Percentiles rank a stretch among this genome's conserved stretches.
Conservation (phyloP, 192 early-diverging fungal species). For the Glomus cerebriforme region DNA sequence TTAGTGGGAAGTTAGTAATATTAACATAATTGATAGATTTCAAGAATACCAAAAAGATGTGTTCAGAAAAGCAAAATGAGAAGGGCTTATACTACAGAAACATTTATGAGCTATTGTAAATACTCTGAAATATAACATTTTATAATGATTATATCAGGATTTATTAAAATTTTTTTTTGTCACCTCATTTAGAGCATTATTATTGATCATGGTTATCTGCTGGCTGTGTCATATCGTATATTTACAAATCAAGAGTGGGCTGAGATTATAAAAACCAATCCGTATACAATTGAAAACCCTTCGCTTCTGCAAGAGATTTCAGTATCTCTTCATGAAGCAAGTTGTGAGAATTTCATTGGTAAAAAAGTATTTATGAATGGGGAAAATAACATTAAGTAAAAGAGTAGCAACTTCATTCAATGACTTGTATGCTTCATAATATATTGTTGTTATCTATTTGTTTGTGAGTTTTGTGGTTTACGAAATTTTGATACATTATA, state of each 20-base stretch:
- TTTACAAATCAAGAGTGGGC: constrained; percentile 35
- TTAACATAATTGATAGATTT: constrained; percentile 18
- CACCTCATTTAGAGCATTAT: constrained; percentile 34
- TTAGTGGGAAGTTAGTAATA: constrained; percentile 20
- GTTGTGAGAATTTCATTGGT: constrained; percentile 22
- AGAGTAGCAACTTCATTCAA: constrained; percentile 30
- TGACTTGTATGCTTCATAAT: constrained; percentile 31
- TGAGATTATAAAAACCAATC: constrained; percentile 31
- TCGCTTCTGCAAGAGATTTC: constrained; percentile 34
- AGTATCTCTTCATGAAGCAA: constrained; percentile 26
- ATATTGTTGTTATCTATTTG: neutral
- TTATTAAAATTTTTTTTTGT: constrained; percentile 28
- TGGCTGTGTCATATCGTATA: constrained; percentile 30
- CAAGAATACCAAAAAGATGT: constrained; percentile 17
- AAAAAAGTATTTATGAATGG: constrained; percentile 30
- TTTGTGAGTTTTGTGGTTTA: constrained; percentile 17
- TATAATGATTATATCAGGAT: constrained; percentile 13
- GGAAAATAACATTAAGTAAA: constrained; percentile 24
- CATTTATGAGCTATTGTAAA: constrained; percentile 14
- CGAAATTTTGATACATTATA: constrained; percentile 29
- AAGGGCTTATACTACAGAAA: constrained; percentile 14
- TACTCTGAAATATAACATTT: constrained; percentile 24
- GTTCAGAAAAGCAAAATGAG: constrained; percentile 1
- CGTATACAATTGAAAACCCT: constrained; percentile 28
- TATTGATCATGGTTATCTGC: constrained; percentile 31